phyloP scores from a whole-genome alignment of 2,329 filamentous ascomycete genomes.

The Microthyrium microscopicum region DNA sequence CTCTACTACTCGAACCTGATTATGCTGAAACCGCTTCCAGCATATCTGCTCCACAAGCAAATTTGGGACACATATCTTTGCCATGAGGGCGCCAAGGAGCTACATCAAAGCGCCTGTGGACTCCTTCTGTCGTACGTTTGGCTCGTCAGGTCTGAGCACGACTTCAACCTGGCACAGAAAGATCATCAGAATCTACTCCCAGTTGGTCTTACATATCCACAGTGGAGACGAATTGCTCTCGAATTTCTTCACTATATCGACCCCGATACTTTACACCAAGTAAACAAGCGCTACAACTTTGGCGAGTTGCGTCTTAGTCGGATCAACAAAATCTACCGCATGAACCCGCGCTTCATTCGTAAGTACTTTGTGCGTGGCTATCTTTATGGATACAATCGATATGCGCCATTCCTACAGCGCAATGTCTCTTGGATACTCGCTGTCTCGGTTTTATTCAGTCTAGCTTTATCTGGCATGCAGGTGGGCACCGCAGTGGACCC shows the following conservation, averaged over 20 bases:
- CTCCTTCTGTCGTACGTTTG: conserved; percentile 8
- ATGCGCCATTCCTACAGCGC: conserved; percentile 22
- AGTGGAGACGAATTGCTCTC: conserved; percentile 2
- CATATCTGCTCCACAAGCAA: conserved; percentile 5
- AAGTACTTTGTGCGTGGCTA: conserved; percentile 23
- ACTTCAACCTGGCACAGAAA: conserved; percentile 7
- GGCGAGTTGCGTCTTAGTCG: conserved; percentile 10
- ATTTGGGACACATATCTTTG: conserved; percentile 1
- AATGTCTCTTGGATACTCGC: conserved; percentile 19
- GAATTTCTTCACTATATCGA: conserved; percentile 12
- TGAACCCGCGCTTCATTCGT: conserved; percentile 12
- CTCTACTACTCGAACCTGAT: conserved; percentile 2
- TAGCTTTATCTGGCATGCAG: conserved; percentile 22
- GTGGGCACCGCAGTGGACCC: conserved; percentile 17
- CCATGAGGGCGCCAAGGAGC: not conserved
- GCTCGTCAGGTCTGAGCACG: conserved; percentile 6
- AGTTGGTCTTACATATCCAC: not conserved
- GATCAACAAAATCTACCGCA: conserved; percentile 21
- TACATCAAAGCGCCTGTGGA: conserved; percentile 5
- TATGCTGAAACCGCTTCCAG: conserved; percentile 6
- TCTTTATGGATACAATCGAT: conserved; percentile 23
- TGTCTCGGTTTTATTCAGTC: conserved; percentile 21
- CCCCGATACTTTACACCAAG: conserved; percentile 17
- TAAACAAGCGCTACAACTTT: conserved; percentile 14
- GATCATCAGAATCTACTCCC: not conserved